Base-by-base conservation (phyloP, 345 rosid species). In the Populus davidiana region DNA sequence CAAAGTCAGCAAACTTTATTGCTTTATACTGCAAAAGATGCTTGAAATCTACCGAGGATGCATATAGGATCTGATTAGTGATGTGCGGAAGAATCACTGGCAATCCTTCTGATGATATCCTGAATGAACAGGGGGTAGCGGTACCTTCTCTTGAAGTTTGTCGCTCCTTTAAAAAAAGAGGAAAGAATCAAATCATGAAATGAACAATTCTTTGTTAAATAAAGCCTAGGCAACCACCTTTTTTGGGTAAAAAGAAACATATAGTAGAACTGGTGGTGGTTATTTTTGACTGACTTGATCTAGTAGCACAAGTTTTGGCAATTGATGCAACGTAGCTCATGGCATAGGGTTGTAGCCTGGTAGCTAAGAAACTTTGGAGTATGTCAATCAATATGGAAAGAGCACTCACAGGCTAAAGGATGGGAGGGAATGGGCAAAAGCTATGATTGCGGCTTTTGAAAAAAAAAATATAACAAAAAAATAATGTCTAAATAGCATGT, bases 61-160 rank as follows among this genome's bases (percentile, higher is more conserved):
- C 88, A 33, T 81, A 73, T 18, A 96, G 87, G 82, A 94, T 87
- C 81, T 96, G 99, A 75, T 89, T 92, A 61, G 94, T 94, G 71
- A 96, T 80, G 84, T 87, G 90, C 5, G 98, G 97, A 77, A 96
- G 98, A 85, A 92, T 88, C 78, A 91, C 87, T 0, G 95, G 95
- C 83, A 96, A 84, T 43, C 99, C 97, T 75, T 96, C 99, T 31
- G 98, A 96, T 5, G 99, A 92, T 89, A 96, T 93, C 63, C 98
- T 89, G 78, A 93, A 96, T 67, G 86, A 61, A 86, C 99, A 96
- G 71, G 92, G 90, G 13, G 88, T 88, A 41, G 88, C 65, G 74
- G 86, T 84, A 63, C 95, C 98, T 84, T 89, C 98, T 77, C 86
- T 89, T 39, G 98, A 86, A n/a, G 98, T 79, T 85, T 96, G 99